Conservation (phyloP, 176 grass and related monocot species). For the Thalia dealbata region DNA sequence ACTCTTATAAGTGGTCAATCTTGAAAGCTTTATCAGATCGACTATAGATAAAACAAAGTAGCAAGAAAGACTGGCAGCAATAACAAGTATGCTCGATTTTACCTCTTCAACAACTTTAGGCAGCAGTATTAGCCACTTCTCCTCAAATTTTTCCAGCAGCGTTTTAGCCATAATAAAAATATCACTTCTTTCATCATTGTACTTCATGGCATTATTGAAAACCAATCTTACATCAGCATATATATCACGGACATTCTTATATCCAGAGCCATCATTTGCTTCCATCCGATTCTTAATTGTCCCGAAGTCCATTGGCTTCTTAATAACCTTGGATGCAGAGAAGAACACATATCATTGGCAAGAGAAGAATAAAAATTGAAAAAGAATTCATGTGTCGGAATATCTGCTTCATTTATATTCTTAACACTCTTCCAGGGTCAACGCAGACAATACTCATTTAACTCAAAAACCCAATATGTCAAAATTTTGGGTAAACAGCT, state of each 20-base stretch:
- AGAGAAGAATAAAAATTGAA: background rate
- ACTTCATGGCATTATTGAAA: conserved; percentile 91
- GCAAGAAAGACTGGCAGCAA: background rate
- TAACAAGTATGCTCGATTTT: conserved; percentile 13
- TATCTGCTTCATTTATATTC: background rate
- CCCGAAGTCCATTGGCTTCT: conserved; percentile 85
- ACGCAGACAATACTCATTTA: too few species aligned
- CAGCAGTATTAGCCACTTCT: conserved; percentile 71
- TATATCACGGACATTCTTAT: conserved; percentile 80
- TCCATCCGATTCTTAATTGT: conserved; percentile 89
- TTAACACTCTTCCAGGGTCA: too few species aligned
- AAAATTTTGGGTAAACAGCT: too few species aligned
- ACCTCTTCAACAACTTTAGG: conserved; percentile 89
- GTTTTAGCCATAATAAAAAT: conserved; percentile 74
- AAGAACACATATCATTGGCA: background rate
- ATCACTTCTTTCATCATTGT: conserved; percentile 55
- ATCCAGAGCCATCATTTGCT: conserved; percentile 54
- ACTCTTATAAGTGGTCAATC: background rate
- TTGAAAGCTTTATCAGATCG: conserved; percentile 2
- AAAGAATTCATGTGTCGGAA: background rate
- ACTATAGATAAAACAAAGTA: background rate
- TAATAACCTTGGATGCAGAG: conserved; percentile 49
- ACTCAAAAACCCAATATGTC: too few species aligned
- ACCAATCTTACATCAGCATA: conserved; percentile 85
- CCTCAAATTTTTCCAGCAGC: conserved; percentile 83